A percentile compares a stretch with the other conserved stretches of the same genome.
Evolutionary conservation across 2,329 filamentous ascomycete genomes (phyloP).

Genomic region (Fusarium dlaminii): DNA sequence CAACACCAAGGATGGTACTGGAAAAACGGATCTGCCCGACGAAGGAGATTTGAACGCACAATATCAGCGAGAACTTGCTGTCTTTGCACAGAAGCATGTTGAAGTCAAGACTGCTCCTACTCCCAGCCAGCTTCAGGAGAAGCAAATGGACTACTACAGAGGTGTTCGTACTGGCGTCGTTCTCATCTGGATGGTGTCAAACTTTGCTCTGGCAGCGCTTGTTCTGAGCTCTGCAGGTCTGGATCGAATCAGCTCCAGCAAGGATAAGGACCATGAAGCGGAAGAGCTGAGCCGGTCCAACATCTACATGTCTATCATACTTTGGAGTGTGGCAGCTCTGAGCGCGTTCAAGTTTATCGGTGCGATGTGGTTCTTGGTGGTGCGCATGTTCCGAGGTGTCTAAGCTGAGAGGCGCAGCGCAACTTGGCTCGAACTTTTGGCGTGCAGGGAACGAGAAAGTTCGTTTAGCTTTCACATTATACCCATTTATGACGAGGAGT

Average conservation of each 20-base stretch:
- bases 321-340: conserved; percentile 88
- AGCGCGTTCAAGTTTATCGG: conserved; percentile 89
- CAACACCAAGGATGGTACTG: conserved; percentile 85
- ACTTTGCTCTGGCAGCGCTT: conserved; percentile 86
- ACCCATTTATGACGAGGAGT: conserved; percentile 39
- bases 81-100: conserved; percentile 78
- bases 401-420: conserved; percentile 45
- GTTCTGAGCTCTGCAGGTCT: conserved; percentile 88
- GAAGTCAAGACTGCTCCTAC: conserved; percentile 72
- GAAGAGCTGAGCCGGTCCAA: conserved; percentile 67
- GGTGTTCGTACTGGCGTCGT: conserved; percentile 94
- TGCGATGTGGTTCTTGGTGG: conserved; percentile 90
- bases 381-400: conserved; percentile 82
- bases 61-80: conserved; percentile 84
- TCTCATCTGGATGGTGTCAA: conserved; percentile 94
- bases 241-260: conserved; percentile 66
- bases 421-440: background rate
- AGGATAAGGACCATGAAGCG: conserved; percentile 46
- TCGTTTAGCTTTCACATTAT: conserved; percentile 35
- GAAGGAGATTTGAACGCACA: conserved; percentile 95
- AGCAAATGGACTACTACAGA: conserved; percentile 98
- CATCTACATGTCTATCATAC: conserved; percentile 85
- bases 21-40: conserved; percentile 95
- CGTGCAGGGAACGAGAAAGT: conserved; percentile 12
- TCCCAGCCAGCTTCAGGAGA: conserved; percentile 70